Conservation (phyloP, 106 monocot species). For the Dendrobium officinale region DNA sequence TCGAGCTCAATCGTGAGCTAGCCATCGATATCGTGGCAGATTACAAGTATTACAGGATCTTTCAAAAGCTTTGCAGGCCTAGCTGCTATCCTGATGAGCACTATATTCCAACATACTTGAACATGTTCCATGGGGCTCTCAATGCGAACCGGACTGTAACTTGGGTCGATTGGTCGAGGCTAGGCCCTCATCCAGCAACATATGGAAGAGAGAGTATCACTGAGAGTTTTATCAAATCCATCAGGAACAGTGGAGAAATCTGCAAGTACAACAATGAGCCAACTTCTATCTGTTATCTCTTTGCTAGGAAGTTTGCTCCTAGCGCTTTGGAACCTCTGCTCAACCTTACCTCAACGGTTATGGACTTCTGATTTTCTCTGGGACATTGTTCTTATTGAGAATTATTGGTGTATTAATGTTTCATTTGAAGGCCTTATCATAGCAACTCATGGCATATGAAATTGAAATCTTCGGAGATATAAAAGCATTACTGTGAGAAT, state of each 20-base stretch:
- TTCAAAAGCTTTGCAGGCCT: constrained; percentile 15
- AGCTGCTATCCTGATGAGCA: constrained; percentile 30
- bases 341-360: constrained; percentile 13
- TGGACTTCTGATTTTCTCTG: constrained; percentile 17
- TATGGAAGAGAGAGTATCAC: constrained; percentile 17
- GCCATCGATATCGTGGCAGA: constrained; percentile 25
- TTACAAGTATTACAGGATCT: constrained; percentile 18
- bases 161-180: constrained; percentile 32
- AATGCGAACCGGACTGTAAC: constrained; percentile 28
- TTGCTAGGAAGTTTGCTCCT: constrained; percentile 34
- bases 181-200: constrained; percentile 23
- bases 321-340: constrained; percentile 23
- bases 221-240: constrained; percentile 15
- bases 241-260: constrained; percentile 15
- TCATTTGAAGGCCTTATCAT: too few species aligned
- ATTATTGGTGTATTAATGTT: too few species aligned
- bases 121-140: constrained; percentile 24
- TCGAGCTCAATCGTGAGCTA: constrained; percentile 22
- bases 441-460: too few species aligned
- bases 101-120: constrained; percentile 30
- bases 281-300: constrained; percentile 18
- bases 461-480: too few species aligned
- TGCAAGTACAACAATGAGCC: constrained; percentile 26
- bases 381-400: not conserved
- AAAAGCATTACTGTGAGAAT: too few species aligned